Evolutionary conservation across 345 rosid genomes (phyloP), one percentile per base, ranked within the genome.

Genomic region (Mallotus nudiflorus): DNA sequence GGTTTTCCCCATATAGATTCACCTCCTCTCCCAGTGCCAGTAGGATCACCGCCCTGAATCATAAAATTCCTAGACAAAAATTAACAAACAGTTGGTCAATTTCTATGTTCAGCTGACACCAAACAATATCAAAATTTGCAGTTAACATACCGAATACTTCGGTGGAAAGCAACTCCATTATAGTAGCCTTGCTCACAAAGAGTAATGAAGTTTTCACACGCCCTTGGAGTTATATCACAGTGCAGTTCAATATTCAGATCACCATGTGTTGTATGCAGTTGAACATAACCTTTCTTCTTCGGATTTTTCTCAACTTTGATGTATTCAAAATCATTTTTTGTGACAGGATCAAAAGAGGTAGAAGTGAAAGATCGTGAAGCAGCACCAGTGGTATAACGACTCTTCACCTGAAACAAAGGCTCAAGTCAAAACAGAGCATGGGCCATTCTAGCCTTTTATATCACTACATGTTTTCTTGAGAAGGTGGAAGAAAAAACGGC

Each of bases 41-140:
- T 92, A 60, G 99, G 99, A 80, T 95, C 98, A 56, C 99, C 96
- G 25, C 98, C 98, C 87, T 95, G 99, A 78, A 95, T 90, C 97
- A 90, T 95, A 77, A 92, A 95, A 85, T 89, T 95, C 86, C 98
- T 88, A 72, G 25, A 66, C 20, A 58, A 33, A n/a, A 50, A 13
- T 22, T 60, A 52, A 66, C 19, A 63, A 54, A 58, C 15, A 20
- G 9, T 22, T 55, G 16, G 44, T 66, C 68, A 71, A 61, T 42
- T 48, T 64, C 46, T 49, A 31, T 63, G 20, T 65, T 64, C 2
- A 24, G 3, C n/a, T 9, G 14, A 67, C 25, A 13, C 12, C 9
- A 65, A 19, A 45, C 20, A 28, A 35, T 20, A 42, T 27, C 50
- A 45, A 9, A 53, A 52, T 64, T 51, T 14, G 67, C 19, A 0